Percentiles rank a stretch among this genome's conserved stretches.
phyloP scores from a whole-genome alignment of 768 basidiomycete genomes.

The Psilocybe tampanensis region DNA sequence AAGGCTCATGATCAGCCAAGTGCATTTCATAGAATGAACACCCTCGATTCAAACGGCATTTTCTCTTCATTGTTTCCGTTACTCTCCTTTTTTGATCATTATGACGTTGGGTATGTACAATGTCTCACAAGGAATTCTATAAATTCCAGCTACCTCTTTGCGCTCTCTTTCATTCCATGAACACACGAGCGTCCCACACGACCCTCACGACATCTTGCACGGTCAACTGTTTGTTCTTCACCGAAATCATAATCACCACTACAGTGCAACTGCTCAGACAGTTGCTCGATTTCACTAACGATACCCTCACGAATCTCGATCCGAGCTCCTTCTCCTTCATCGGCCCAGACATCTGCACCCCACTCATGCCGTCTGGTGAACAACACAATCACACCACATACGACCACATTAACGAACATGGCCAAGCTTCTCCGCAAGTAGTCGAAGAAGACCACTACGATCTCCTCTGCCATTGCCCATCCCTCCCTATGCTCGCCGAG shows the following conservation, averaged over 20 bases:
- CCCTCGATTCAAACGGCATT: too few relatives aligned
- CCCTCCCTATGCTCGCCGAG: neutral
- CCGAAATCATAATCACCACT: neutral
- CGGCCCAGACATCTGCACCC: neutral
- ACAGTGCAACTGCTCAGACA: neutral
- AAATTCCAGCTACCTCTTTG: neutral
- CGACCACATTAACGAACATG: neutral
- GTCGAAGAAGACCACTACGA: neutral
- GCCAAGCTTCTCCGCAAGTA: neutral
- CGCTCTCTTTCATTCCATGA: neutral
- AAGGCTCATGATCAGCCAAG: neutral
- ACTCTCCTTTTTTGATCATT: neutral
- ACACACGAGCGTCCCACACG: neutral
- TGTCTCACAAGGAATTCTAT: slow-evolving; percentile 1
- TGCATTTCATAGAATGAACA: neutral
- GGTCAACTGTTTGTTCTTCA: neutral
- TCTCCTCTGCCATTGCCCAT: neutral
- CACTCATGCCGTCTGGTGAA: neutral
- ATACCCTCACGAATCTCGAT: neutral
- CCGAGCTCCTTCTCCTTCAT: neutral
- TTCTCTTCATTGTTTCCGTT: neutral
- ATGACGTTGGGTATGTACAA: neutral
- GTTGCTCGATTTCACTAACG: neutral
- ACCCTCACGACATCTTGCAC: neutral
- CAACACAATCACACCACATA: neutral